phyloP scores from a whole-genome alignment of 805 yeast genomes.

The Ogataea salicorniae region DNA sequence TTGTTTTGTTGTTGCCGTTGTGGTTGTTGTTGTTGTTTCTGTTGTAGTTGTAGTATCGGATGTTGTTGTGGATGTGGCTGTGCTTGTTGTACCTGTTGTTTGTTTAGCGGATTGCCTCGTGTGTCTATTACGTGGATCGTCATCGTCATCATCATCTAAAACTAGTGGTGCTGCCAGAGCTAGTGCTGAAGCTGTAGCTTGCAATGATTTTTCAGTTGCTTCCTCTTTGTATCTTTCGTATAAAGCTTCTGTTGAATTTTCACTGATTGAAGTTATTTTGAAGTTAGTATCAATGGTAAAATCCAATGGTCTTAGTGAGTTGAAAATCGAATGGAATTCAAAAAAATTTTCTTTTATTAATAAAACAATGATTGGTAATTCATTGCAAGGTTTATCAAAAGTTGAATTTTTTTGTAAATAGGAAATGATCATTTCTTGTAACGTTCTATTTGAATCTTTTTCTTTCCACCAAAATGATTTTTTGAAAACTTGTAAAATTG shows the following conservation, averaged over 20 bases:
- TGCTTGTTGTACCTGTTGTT: too few relatives aligned
- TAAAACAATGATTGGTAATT: slow-evolving; percentile 38
- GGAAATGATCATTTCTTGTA: slow-evolving; percentile 20
- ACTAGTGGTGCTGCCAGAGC: slow-evolving; percentile 84
- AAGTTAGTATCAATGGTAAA: slow-evolving; percentile 17
- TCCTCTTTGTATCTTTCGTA: slow-evolving; percentile 42
- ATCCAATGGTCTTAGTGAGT: slow-evolving; percentile 47
- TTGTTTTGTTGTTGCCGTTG: slow-evolving; percentile 2
- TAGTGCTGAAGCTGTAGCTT: slow-evolving; percentile 69
- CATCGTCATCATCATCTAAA: slow-evolving; percentile 57
- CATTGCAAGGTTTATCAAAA: slow-evolving; percentile 24
- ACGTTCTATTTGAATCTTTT: slow-evolving; percentile 9
- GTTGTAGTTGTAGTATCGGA: not conserved
- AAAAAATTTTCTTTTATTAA: slow-evolving; percentile 63
- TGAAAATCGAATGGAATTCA: slow-evolving; percentile 56
- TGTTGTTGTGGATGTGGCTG: too few relatives aligned
- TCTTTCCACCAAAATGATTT: slow-evolving; percentile 59
- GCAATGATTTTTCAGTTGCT: slow-evolving; percentile 49
- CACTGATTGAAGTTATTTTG: slow-evolving; percentile 7
- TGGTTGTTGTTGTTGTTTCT: not conserved
- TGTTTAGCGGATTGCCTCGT: too few relatives aligned
- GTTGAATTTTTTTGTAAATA: slow-evolving; percentile 36
- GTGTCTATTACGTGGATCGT: slow-evolving; percentile 7
- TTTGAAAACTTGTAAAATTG: slow-evolving; percentile 46
- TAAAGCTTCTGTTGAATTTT: slow-evolving; percentile 35